Evolutionary conservation across 2,329 filamentous ascomycete species (phyloP).

Genomic region (Pseudocercospora crystallina): DNA sequence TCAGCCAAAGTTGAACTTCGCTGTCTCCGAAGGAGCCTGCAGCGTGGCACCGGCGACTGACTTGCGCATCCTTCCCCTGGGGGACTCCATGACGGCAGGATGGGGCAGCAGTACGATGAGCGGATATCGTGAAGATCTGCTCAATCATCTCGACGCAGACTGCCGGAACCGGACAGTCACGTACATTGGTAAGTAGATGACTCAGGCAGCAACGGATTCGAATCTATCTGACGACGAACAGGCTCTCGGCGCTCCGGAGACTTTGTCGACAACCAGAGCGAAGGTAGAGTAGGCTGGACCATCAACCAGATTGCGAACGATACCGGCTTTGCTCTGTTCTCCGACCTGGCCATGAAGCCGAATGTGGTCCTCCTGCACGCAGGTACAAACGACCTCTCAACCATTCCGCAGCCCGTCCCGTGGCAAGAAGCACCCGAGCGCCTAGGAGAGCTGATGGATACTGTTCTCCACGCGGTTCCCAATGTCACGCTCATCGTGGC

Average conservation of each 20-base stretch:
- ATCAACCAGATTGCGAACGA: conserved; percentile 7
- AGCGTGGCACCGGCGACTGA: conserved; percentile 5
- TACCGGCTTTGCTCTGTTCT: conserved; percentile 2
- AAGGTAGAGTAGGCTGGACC: conserved; percentile 12
- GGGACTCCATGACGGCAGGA: conserved; percentile 14
- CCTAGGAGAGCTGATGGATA: conserved; percentile 18
- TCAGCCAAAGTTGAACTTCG: too few species aligned
- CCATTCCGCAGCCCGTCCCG: not conserved
- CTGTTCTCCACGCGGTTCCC: conserved; percentile 10
- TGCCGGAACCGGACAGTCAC: conserved; percentile 3
- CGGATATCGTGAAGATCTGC: conserved; percentile 9
- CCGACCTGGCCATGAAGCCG: conserved; percentile 2
- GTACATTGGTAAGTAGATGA: conserved; percentile 1
- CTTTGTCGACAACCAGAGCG: conserved; percentile 9
- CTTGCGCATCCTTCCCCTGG: conserved; percentile 8
- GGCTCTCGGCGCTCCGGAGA: conserved; percentile 5
- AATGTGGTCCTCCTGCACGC: conserved; percentile 20
- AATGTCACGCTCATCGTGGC: conserved; percentile 17
- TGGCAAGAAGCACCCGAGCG: conserved; percentile 5
- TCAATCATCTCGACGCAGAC: conserved; percentile 4
- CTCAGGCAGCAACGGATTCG: not conserved
- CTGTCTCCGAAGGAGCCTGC: not conserved
- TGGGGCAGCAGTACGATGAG: conserved; percentile 10
- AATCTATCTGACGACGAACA: not conserved
- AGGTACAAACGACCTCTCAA: conserved; percentile 17